Percentiles rank a stretch among this genome's conserved stretches.
phyloP scores from a whole-genome alignment of 2,329 filamentous ascomycete genomes.

The Colletotrichum noveboracense region DNA sequence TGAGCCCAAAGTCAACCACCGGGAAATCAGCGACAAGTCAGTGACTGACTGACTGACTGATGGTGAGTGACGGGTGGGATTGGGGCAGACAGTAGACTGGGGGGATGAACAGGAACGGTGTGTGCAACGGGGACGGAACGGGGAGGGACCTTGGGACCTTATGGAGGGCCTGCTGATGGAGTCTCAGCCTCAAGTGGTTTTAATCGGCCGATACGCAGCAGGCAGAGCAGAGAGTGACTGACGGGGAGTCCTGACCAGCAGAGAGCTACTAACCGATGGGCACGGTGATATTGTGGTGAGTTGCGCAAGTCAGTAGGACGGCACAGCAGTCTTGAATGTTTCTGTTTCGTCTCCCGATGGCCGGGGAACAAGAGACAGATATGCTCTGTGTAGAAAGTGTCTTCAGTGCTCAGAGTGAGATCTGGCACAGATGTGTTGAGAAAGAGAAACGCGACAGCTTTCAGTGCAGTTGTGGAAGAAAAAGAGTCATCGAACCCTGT shows the following conservation, averaged over 20 bases:
- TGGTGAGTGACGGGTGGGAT: not conserved
- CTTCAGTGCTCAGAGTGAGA: not conserved
- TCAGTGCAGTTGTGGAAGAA: not conserved
- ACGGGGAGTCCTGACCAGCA: conserved; percentile 6
- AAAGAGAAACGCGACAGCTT: not conserved
- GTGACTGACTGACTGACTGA: not conserved
- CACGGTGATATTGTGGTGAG: not conserved
- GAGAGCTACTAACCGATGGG: not conserved
- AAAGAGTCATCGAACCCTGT: conserved; percentile 20
- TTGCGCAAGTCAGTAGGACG: conserved; percentile 1
- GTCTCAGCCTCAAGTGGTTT: conserved; percentile 41
- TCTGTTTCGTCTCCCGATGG: not conserved
- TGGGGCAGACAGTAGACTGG: not conserved
- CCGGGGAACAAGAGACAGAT: not conserved
- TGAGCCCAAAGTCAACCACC: conserved; percentile 18
- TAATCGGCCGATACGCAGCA: not conserved
- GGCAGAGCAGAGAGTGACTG: not conserved
- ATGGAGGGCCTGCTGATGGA: conserved; percentile 43
- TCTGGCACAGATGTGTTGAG: not conserved
- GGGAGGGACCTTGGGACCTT: conserved; percentile 22
- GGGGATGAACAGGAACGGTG: not conserved
- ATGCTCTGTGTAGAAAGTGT: not conserved
- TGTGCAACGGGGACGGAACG: not conserved
- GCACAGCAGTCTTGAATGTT: not conserved
- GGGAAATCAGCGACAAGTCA: conserved; percentile 4